These are phyloP conservation scores for Melaleuca quinquenervia DNA, from an alignment of 345 rosid genomes.

Conservation along the genomic window DNA sequence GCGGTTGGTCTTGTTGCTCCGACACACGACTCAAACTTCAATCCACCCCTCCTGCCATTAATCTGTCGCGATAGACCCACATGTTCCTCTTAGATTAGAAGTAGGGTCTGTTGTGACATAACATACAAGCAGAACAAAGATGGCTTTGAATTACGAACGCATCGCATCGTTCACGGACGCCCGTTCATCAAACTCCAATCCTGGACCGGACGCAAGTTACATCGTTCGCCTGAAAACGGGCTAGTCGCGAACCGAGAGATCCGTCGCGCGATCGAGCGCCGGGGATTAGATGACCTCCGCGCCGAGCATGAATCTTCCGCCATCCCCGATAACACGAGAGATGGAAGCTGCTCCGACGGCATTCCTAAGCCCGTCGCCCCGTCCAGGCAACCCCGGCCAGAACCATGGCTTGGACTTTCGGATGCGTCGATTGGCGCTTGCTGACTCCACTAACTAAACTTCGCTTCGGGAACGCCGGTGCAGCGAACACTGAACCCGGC, in stretches of 20 bases:
- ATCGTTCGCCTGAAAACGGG: not conserved
- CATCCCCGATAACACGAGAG: not conserved
- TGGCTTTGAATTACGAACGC: not conserved
- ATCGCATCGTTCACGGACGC: not conserved
- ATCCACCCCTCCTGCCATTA: no score
- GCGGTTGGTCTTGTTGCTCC: no score
- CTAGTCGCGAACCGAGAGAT: not conserved
- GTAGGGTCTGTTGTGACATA: no score
- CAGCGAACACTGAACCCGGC: not conserved
- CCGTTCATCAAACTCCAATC: no score
- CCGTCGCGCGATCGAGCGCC: not conserved
- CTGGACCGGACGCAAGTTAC: not conserved
- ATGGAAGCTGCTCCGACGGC: not conserved
- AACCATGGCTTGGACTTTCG: not conserved
- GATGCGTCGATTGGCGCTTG: not conserved
- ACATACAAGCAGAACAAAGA: no score
- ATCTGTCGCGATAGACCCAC: no score
- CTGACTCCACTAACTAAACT: not conserved
- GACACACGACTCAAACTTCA: no score
- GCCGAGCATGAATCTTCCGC: not conserved
- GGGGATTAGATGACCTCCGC: not conserved
- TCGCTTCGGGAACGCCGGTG: not conserved
- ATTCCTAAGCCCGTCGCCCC: not conserved
- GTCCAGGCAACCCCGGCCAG: no score
- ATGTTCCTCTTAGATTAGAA: no score